These are phyloP conservation scores for Glycyrrhiza uralensis DNA, from an alignment of 306 rosid species.

Conservation along the genomic window DNA sequence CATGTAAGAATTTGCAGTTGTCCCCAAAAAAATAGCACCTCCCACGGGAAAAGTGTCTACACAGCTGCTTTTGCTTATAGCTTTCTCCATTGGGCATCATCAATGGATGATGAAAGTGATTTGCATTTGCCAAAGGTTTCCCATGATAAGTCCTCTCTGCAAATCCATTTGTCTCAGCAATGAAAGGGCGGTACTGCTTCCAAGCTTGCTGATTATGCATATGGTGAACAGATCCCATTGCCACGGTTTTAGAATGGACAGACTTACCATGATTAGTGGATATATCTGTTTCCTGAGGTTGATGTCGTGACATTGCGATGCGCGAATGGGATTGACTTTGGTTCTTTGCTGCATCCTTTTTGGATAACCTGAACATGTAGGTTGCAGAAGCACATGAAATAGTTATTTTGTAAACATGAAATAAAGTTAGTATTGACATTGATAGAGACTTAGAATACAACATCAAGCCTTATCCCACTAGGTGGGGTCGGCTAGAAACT, in stretches of 20 bases:
- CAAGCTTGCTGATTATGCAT: too few species aligned
- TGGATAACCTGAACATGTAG: slow-evolving; percentile 49
- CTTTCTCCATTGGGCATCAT: not conserved
- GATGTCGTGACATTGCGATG: slow-evolving; percentile 15
- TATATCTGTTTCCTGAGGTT: not conserved
- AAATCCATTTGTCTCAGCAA: not conserved
- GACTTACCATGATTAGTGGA: not conserved
- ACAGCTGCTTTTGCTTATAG: slow-evolving; percentile 38
- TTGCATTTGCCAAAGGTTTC: slow-evolving; percentile 35
- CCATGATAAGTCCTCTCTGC: slow-evolving; percentile 12
- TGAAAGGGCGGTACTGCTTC: not conserved
- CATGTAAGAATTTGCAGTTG: slow-evolving; percentile 68
- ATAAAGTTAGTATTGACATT: not conserved
- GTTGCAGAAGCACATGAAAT: not conserved
- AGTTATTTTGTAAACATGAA: not conserved
- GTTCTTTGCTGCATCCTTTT: slow-evolving; percentile 30
- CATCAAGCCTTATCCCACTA: too few species aligned
- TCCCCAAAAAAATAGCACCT: slow-evolving; percentile 63
- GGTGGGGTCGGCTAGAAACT: too few species aligned
- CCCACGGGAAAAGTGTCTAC: slow-evolving; percentile 59
- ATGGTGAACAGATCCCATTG: not conserved
- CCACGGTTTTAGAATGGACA: not conserved
- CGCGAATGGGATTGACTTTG: slow-evolving; percentile 36
- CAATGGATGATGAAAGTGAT: slow-evolving; percentile 6
- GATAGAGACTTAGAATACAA: not conserved